phyloP scores from a whole-genome alignment of 2,329 filamentous ascomycete species.

The Gyromitra esculenta region DNA sequence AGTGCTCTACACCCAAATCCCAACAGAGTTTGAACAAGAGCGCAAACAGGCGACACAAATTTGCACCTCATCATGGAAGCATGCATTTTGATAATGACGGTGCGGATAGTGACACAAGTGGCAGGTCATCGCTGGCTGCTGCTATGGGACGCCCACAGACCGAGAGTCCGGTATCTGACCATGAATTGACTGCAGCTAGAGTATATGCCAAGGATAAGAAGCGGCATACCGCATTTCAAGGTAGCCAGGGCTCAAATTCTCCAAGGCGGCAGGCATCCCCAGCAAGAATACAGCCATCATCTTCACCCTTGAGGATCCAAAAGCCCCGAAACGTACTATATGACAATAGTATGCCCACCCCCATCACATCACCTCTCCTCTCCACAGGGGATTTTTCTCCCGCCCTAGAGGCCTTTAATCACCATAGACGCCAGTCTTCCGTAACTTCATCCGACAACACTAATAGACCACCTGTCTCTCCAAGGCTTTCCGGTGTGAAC shows the following conservation, averaged over 20 bases:
- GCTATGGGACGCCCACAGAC: slow-evolving; percentile 66
- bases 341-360: slow-evolving; percentile 73
- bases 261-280: slow-evolving; percentile 89
- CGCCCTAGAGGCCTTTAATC: slow-evolving; percentile 67
- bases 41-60: slow-evolving; percentile 52
- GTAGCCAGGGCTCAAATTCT: slow-evolving; percentile 69
- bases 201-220: slow-evolving; percentile 69
- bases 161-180: slow-evolving; percentile 90
- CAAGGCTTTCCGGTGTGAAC: slow-evolving; percentile 78
- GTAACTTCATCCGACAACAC: slow-evolving; percentile 78
- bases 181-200: slow-evolving; percentile 68
- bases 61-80: slow-evolving; percentile 59
- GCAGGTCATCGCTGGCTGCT: slow-evolving; percentile 70
- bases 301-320: slow-evolving; percentile 84
- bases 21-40: slow-evolving; percentile 70
- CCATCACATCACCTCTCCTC: slow-evolving; percentile 88
- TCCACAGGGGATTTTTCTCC: slow-evolving; percentile 85
- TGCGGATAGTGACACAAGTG: slow-evolving; percentile 87
- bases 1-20: slow-evolving; percentile 90
- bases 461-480: slow-evolving; percentile 77
- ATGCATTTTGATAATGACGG: slow-evolving; percentile 85
- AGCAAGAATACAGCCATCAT: slow-evolving; percentile 76
- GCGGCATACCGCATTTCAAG: slow-evolving; percentile 71
- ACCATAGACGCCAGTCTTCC: slow-evolving; percentile 91
- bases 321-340: slow-evolving; percentile 75